Evolutionary conservation across 805 yeast species (phyloP).

Genomic region (Lipomyces anomalus): DNA sequence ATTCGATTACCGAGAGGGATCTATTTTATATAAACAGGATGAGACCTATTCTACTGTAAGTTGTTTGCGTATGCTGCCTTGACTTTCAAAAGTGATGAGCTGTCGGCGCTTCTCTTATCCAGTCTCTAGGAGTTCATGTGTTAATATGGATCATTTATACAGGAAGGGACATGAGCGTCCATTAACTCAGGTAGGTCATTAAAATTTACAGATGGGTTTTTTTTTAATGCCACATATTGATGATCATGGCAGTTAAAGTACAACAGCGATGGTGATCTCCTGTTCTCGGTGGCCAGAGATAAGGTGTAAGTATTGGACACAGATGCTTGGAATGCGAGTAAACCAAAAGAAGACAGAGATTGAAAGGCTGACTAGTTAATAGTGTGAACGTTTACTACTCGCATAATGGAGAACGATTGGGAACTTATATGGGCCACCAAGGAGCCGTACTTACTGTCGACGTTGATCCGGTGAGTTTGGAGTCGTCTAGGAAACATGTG

Average conservation of each 20-base stretch:
- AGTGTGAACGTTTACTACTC: slow-evolving; percentile 70
- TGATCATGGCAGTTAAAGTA: slow-evolving; percentile 55
- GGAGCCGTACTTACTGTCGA: slow-evolving; percentile 97
- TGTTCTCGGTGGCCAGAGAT: slow-evolving; percentile 91
- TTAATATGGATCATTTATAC: too few species aligned
- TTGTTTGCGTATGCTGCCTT: slow-evolving; percentile 1
- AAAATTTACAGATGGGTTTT: not conserved
- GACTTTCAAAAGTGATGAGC: too few species aligned
- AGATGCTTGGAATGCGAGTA: not conserved
- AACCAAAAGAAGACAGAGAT: not conserved
- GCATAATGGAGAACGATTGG: slow-evolving; percentile 92
- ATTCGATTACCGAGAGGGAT: too few species aligned
- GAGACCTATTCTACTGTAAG: slow-evolving; percentile 50
- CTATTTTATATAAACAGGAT: too few species aligned
- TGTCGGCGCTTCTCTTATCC: too few species aligned
- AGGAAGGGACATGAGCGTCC: slow-evolving; percentile 95
- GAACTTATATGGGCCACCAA: slow-evolving; percentile 80
- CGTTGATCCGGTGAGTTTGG: slow-evolving; percentile 49
- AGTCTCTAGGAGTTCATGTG: too few species aligned
- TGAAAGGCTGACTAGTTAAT: not conserved
- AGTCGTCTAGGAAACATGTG: not conserved
- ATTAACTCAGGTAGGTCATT: slow-evolving; percentile 55
- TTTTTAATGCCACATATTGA: not conserved
- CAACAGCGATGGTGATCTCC: slow-evolving; percentile 90
- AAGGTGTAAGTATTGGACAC: slow-evolving; percentile 38